Percentiles rank a stretch among this genome's conserved stretches.
phyloP scores from a whole-genome alignment of 331 rosid genomes.

The Rosa hybrid region DNA sequence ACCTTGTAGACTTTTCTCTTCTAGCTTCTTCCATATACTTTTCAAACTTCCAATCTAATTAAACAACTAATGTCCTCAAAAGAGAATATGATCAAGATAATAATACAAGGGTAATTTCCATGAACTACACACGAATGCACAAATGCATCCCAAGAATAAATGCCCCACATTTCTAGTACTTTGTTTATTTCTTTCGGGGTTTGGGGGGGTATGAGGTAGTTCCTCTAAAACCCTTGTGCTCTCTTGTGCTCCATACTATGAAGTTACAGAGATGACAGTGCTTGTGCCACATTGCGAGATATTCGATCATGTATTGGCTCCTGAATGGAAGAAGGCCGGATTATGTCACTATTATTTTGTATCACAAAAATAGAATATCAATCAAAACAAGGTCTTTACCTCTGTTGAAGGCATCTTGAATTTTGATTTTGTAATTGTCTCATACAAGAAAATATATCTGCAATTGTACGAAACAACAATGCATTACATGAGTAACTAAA shows the following conservation, averaged over 20 bases:
- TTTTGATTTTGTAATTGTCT: slow-evolving; percentile 78
- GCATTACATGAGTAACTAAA: slow-evolving; percentile 10
- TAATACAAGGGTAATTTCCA: background rate
- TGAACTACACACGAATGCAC: background rate
- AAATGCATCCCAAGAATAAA: background rate
- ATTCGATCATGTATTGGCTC: slow-evolving; percentile 79
- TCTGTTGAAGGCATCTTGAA: slow-evolving; percentile 52
- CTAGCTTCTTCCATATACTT: background rate
- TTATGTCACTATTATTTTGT: background rate
- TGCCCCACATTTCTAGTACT: background rate
- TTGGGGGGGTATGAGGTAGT: background rate
- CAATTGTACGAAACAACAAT: slow-evolving; percentile 1
- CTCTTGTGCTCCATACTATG: background rate
- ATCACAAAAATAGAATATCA: background rate
- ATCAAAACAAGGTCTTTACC: slow-evolving; percentile 37
- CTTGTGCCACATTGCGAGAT: slow-evolving; percentile 67
- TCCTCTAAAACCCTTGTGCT: no score
- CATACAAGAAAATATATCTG: slow-evolving; percentile 89
- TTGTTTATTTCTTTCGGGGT: background rate
- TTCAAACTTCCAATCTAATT: background rate
- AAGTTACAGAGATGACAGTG: slow-evolving; percentile 53
- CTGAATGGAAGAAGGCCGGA: slow-evolving; percentile 35
- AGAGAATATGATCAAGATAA: no score
- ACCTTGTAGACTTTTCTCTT: no score
- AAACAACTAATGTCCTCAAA: no score